phyloP scores from a whole-genome alignment of 2,329 filamentous ascomycete genomes.

The Coleophoma crateriformis region DNA sequence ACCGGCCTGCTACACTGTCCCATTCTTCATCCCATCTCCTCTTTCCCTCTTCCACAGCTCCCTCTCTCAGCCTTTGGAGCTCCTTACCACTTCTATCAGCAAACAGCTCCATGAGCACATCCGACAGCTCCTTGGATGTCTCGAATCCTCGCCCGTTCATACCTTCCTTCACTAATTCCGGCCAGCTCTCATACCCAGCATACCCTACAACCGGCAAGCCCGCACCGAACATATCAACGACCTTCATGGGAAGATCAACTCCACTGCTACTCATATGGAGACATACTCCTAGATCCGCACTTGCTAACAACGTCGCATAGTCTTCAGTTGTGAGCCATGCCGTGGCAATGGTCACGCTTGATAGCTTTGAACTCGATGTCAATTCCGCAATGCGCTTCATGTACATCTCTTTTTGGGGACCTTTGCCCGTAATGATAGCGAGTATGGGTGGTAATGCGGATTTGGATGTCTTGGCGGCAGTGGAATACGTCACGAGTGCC shows the following conservation, averaged over 20 bases:
- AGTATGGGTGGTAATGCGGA: slow-evolving; percentile 54
- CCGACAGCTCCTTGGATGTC: slow-evolving; percentile 59
- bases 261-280: slow-evolving; percentile 91
- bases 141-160: slow-evolving; percentile 83
- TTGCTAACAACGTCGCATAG: slow-evolving; percentile 78
- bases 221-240: slow-evolving; percentile 97
- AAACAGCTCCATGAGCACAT: slow-evolving; percentile 61
- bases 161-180: slow-evolving; percentile 83
- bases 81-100: slow-evolving; percentile 40
- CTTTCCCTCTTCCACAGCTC: slow-evolving; percentile 68
- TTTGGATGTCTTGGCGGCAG: slow-evolving; percentile 33
- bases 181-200: slow-evolving; percentile 79
- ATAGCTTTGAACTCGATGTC: slow-evolving; percentile 54
- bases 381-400: slow-evolving; percentile 59
- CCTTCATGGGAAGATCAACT: slow-evolving; percentile 97
- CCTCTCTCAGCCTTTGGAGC: slow-evolving; percentile 56
- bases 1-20: slow-evolving; percentile 71
- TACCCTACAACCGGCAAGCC: slow-evolving; percentile 89
- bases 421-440: slow-evolving; percentile 91
- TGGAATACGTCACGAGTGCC: slow-evolving; percentile 71
- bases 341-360: slow-evolving; percentile 67
- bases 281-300: slow-evolving; percentile 84
- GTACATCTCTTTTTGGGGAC: slow-evolving; percentile 76
- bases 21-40: slow-evolving; percentile 90
- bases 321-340: slow-evolving; percentile 81